Conservation (phyloP, 306 rosid species). For the Corylus heterophylla region DNA sequence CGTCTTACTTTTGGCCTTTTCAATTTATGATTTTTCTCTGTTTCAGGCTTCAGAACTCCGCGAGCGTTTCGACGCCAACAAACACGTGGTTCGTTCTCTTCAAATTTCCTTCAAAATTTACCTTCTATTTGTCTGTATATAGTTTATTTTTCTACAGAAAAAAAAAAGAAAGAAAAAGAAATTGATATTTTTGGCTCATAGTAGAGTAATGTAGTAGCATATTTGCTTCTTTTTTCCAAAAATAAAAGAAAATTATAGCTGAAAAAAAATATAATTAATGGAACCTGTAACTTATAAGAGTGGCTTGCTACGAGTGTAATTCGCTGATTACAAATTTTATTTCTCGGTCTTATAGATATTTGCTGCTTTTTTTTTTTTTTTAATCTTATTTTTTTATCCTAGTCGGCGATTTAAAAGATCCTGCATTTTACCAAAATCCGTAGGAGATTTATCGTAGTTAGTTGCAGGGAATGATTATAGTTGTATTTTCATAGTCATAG, state of each 20-base stretch:
- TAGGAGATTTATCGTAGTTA: not conserved
- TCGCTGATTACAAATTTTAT: too few relatives aligned
- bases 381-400: not conserved
- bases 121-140: not conserved
- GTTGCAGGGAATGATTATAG: not conserved
- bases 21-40: not conserved
- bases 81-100: conserved; percentile 65
- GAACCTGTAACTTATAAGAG: not conserved
- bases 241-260: not conserved
- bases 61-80: conserved; percentile 78
- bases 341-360: too few relatives aligned
- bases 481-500: not conserved
- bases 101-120: conserved; percentile 1
- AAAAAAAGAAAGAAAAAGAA: too few relatives aligned
- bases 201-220: not conserved
- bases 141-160: not conserved
- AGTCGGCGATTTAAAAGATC: not conserved
- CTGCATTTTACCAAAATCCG: not conserved
- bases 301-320: not conserved
- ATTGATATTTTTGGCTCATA: not conserved
- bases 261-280: not conserved
- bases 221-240: not conserved
- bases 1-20: not conserved
- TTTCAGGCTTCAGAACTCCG: conserved; percentile 84
- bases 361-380: too few relatives aligned